Percentiles rank a stretch among this genome's conserved stretches.
These are phyloP conservation scores for Knoxia roxburghii DNA, from an alignment of 257 asterid species.

Conservation along the genomic window DNA sequence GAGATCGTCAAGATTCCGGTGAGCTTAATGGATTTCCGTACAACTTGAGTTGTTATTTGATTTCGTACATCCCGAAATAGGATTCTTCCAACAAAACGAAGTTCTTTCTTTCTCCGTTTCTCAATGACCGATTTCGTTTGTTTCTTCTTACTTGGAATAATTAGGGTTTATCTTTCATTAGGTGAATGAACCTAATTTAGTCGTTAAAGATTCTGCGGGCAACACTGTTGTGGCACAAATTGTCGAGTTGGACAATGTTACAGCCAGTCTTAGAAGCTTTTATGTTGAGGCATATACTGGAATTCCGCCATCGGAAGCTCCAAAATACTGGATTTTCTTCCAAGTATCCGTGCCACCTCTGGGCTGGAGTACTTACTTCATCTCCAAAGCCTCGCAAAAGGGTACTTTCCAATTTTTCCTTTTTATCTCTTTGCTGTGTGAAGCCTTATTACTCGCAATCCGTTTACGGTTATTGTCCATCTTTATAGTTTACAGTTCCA, in stretches of 20 bases:
- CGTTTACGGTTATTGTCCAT: too few species aligned
- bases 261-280: slow-evolving; percentile 47
- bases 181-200: slow-evolving; percentile 60
- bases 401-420: too few species aligned
- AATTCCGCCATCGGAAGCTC: slow-evolving; percentile 37
- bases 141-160: neutral
- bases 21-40: too few species aligned
- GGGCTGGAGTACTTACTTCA: slow-evolving; percentile 68
- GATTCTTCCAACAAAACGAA: too few species aligned
- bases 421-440: too few species aligned
- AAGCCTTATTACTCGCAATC: too few species aligned
- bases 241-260: slow-evolving; percentile 55
- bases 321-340: slow-evolving; percentile 73
- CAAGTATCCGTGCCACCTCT: slow-evolving; percentile 63
- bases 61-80: too few species aligned
- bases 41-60: too few species aligned
- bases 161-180: slow-evolving; percentile 17
- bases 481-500: neutral
- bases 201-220: slow-evolving; percentile 58
- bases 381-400: slow-evolving; percentile 43
- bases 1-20: slow-evolving; percentile 74
- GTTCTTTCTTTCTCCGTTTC: too few species aligned
- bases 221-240: slow-evolving; percentile 45
- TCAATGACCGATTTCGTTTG: too few species aligned
- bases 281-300: slow-evolving; percentile 72